Conservation (phyloP, 768 basidiomycete species). For the Boletellus emodensis region DNA sequence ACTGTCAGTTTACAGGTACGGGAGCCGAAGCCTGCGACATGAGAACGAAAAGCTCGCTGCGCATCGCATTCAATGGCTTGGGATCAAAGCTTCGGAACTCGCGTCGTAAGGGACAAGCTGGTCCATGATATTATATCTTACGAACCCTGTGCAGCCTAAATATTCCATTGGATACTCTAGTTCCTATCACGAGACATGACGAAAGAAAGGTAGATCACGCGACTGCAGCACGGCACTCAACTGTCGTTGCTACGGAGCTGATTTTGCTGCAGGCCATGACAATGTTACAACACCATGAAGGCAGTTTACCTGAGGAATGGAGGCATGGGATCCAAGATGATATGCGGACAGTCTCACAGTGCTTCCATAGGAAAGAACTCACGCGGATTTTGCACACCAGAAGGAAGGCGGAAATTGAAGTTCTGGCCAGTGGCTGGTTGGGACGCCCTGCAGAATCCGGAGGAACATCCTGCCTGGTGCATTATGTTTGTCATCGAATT, state of each 20-base stretch:
- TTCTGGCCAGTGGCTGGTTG: conserved; percentile 34
- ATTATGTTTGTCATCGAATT: conserved; percentile 27
- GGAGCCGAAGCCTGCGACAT: conserved; percentile 66
- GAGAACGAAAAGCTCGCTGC: conserved; percentile 69
- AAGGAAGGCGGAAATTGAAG: conserved; percentile 93
- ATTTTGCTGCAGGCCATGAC: conserved; percentile 49
- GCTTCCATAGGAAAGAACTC: conserved; percentile 64
- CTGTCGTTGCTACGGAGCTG: not conserved
- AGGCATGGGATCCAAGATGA: conserved; percentile 42
- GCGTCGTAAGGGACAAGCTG: conserved; percentile 40
- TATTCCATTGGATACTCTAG: conserved; percentile 54
- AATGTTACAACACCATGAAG: conserved; percentile 48
- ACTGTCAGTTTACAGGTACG: conserved; percentile 80
- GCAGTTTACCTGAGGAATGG: conserved; percentile 57
- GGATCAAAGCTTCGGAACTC: conserved; percentile 69
- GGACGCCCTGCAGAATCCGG: conserved; percentile 6
- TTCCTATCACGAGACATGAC: conserved; percentile 69
- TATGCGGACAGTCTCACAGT: not conserved
- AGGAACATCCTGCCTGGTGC: conserved; percentile 18
- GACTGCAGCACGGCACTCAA: not conserved
- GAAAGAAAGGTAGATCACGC: conserved; percentile 59
- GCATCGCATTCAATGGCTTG: conserved; percentile 72
- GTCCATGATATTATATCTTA: not conserved
- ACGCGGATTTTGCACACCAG: conserved; percentile 72
- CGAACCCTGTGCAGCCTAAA: conserved; percentile 43